These are phyloP conservation scores for Hypoxylon sp. DNA, from an alignment of 2,329 filamentous ascomycete genomes.

Conservation along the genomic window DNA sequence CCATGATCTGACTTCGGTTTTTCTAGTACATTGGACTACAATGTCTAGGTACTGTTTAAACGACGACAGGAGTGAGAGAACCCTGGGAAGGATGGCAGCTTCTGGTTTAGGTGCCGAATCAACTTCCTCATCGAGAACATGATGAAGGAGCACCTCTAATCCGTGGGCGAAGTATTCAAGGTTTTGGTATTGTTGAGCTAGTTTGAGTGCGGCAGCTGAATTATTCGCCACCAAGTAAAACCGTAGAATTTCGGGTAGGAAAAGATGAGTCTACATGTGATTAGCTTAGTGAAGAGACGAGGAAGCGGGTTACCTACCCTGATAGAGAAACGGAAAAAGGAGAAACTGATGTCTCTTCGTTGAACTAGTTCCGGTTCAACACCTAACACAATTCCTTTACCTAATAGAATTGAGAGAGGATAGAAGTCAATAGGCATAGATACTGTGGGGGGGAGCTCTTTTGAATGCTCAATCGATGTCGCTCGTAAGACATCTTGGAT, in stretches of 20 bases:
- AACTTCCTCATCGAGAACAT: conserved; percentile 94
- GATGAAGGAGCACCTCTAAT: conserved; percentile 90
- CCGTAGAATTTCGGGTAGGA: conserved; percentile 88
- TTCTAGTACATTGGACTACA: conserved; percentile 95
- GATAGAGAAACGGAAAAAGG: conserved; percentile 89
- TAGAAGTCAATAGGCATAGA: conserved; percentile 94
- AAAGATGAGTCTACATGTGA: conserved; percentile 82
- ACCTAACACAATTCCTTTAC: conserved; percentile 90
- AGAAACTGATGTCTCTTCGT: conserved; percentile 90
- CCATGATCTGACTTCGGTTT: conserved; percentile 97
- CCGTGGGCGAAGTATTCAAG: conserved; percentile 95
- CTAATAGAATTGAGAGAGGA: conserved; percentile 87
- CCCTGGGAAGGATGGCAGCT: conserved; percentile 74
- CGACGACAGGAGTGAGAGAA: conserved; percentile 76
- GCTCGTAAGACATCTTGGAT: conserved; percentile 86
- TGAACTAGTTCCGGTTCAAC: conserved; percentile 96
- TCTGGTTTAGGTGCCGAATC: conserved; percentile 77
- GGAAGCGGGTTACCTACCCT: conserved; percentile 72
- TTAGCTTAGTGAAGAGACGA: conserved; percentile 29
- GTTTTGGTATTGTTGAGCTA: conserved; percentile 88
- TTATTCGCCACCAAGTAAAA: conserved; percentile 83
- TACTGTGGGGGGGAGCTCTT: conserved; percentile 81
- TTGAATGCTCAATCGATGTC: conserved; percentile 73
- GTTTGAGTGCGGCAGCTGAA: conserved; percentile 82
- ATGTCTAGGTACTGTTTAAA: conserved; percentile 93